Base-by-base conservation (phyloP, 2,329 filamentous ascomycete species). In the Aspergillus sp. region DNA sequence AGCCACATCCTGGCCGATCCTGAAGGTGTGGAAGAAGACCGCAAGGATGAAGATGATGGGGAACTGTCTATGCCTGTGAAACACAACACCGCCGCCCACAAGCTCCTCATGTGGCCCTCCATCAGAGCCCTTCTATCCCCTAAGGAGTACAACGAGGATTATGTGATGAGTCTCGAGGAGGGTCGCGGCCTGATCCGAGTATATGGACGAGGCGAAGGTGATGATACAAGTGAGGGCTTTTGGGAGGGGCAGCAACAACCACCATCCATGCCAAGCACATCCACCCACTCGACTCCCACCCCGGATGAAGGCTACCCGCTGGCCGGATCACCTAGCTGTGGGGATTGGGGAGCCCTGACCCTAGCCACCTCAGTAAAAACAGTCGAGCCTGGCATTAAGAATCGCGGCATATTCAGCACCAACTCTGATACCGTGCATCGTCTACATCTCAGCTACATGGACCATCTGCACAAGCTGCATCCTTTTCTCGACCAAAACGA, bases 131-230 rank as follows among this genome's bases (percentile, higher is more conserved):
- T n/a, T n/a, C n/a, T n/a, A n/a, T n/a, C n/a, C n/a, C n/a, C n/a
- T n/a, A n/a, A n/a, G n/a, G n/a, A n/a, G n/a, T n/a, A n/a, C n/a
- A n/a, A n/a, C n/a, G n/a, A n/a, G n/a, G n/a, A n/a, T n/a, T n/a
- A n/a, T n/a, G n/a, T n/a, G n/a, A n/a, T n/a, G n/a, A n/a, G n/a
- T n/a, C n/a, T n/a, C n/a, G 89, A 94, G 64, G 80, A 87, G 58
- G 76, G 76, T 47, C 80, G 88, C 29, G 88, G 88, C 1, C 68
- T 86, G 4, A 72, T 94, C 36, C 80, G 85, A 27, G 73, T 91
- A 2, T 89, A 85, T 65, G 88, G 88, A 1, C 79, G 83, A 49
- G 89, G 89, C 3, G 88, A 94, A 66, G 86, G 85, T 29, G 72
- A 77, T 28, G 82, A 83, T 56, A 72, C 74, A 26, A 77, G 77